These are phyloP conservation scores for Trypanosoma scelopori DNA, from an alignment of 208 protist species.

Conservation along the genomic window DNA sequence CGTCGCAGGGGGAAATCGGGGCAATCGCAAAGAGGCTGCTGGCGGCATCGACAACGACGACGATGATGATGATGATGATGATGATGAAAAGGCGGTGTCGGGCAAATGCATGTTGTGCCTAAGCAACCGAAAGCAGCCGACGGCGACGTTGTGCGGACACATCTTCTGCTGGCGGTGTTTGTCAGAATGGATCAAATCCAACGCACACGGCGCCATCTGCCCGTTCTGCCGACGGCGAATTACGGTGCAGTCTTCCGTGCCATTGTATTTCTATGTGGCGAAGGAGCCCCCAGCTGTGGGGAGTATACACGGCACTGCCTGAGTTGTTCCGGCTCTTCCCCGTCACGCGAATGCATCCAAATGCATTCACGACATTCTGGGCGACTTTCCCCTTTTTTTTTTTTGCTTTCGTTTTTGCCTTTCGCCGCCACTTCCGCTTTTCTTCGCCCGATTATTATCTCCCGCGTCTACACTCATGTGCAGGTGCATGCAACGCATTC, in stretches of 20 bases:
- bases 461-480: too few relatives aligned
- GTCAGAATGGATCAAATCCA: slow-evolving; percentile 83
- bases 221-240: slow-evolving; percentile 88
- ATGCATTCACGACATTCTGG: not conserved
- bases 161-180: slow-evolving; percentile 91
- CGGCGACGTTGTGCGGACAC: slow-evolving; percentile 81
- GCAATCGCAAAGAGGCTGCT: slow-evolving; percentile 5
- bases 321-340: too few relatives aligned
- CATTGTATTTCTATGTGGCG: slow-evolving; percentile 81
- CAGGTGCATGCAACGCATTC: too few relatives aligned
- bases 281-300: slow-evolving; percentile 52
- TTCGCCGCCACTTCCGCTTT: slow-evolving; percentile 4
- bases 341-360: too few relatives aligned
- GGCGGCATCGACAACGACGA: slow-evolving; percentile 6
- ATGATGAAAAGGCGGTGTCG: slow-evolving; percentile 30
- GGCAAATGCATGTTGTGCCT: slow-evolving; percentile 90
- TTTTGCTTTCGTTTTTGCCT: not conserved
- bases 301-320: slow-evolving; percentile 4
- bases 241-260: slow-evolving; percentile 69
- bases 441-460: slow-evolving; percentile 1
- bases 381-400: not conserved
- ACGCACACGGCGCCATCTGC: slow-evolving; percentile 69
- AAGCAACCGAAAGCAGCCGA: slow-evolving; percentile 67
- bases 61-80: slow-evolving; percentile 48
- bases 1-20: slow-evolving; percentile 9